Base-by-base conservation (phyloP, 208 protist genomes). In the Leishmania braziliensis region DNA sequence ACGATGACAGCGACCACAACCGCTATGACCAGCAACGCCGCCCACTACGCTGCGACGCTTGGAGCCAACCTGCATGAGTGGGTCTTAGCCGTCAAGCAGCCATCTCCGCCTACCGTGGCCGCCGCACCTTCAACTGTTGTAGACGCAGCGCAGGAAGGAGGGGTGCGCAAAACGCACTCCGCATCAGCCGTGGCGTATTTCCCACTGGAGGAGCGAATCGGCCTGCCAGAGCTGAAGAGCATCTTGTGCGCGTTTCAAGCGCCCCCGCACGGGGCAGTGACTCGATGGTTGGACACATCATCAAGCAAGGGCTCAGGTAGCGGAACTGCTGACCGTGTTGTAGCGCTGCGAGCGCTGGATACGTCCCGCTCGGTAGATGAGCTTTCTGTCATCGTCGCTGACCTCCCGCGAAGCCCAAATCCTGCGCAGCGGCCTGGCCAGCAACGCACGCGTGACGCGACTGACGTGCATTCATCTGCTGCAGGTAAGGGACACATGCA, bases 181-280 rank as follows among this genome's bases (percentile, higher is more conserved):
- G 12, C 75, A 50, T 39, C 46, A 2, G 51, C 9, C 26, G 54
- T 36, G 53, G 39, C 18, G 23, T 26, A 16, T 2, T 33, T 68
- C 4, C 75, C 75, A 16, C 72, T 95, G 8, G 89, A 93, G 68
- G 90, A 93, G 60, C 83, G 85, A n/a, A 89, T 95, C 43, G 84
- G 85, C 23, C 50, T 95, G n/a, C 80, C 85, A 4, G 85, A 95
- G 56, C 77, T 95, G 12, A 66, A 86, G 51, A 50, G 51, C 2
- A 86, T 95, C 20, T 92, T 95, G 89, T 33, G 72, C 8, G 86
- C 86, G 18, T 95, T 95, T 66, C 65, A 76, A 5, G 43, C 62
- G 14, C 39, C 56, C 36, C 78, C 65, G 6, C 33, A 68, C 74
- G 43, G 9, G 3, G 18, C n/a, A 18, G 43, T 48, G 54, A 8